Percentiles rank a stretch among this genome's conserved stretches.
Conservation (phyloP, 169 alveolate species). For the Plasmodium cynomolgi region DNA sequence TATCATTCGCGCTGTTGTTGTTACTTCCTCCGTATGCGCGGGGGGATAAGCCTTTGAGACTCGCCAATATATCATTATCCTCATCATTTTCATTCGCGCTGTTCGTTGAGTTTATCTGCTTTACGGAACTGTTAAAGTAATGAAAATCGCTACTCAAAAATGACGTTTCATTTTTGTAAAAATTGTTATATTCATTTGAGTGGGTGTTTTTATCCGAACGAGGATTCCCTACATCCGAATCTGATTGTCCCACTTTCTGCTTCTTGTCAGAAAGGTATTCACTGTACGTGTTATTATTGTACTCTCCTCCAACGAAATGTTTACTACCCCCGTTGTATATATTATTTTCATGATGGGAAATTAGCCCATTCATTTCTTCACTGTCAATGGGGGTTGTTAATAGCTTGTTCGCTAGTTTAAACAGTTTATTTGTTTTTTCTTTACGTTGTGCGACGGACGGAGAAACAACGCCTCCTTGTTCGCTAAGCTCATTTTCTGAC, state of each 20-base stretch:
- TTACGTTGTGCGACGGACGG: background rate
- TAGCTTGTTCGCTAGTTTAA: slow-evolving; percentile 12
- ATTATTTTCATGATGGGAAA: background rate
- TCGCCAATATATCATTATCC: background rate
- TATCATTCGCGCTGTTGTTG: background rate
- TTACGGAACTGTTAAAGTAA: background rate
- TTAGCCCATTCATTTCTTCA: background rate
- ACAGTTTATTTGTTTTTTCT: slow-evolving; percentile 16
- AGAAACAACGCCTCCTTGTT: background rate
- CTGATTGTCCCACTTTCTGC: slow-evolving; percentile 6
- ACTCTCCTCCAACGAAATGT: background rate
- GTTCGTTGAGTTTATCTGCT: background rate
- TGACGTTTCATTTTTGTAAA: slow-evolving; percentile 21
- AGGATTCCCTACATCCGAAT: background rate
- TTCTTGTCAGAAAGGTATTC: background rate
- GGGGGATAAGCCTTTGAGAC: background rate
- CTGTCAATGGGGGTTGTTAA: background rate
- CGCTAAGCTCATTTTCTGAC: slow-evolving; percentile 21
- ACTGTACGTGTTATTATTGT: background rate
- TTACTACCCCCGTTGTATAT: background rate
- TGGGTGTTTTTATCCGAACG: background rate
- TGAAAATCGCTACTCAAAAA: slow-evolving; percentile 34
- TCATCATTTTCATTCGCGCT: slow-evolving; percentile 12
- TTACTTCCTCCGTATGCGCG: background rate
- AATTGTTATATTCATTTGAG: slow-evolving; percentile 12